Conservation (phyloP, 2,329 filamentous ascomycete species). For the Fusarium vanettenii region DNA sequence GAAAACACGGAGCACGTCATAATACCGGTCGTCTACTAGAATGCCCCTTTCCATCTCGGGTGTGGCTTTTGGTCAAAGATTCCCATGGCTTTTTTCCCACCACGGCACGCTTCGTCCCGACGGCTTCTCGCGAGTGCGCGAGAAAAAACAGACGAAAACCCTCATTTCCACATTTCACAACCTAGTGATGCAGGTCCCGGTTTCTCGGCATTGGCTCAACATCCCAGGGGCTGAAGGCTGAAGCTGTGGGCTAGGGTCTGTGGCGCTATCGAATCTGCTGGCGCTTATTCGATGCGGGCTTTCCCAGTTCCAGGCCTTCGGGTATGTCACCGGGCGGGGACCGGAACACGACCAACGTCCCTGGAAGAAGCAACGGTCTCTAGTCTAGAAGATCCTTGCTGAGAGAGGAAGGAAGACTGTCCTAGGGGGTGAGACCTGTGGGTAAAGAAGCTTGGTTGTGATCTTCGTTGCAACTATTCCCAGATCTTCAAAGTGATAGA, state of each 20-base stretch:
- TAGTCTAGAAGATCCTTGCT: not conserved
- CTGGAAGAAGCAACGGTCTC: not conserved
- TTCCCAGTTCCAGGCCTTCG: not conserved
- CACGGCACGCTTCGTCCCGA: not conserved
- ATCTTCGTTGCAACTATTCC: not conserved
- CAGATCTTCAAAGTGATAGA: not conserved
- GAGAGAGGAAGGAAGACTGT: not conserved
- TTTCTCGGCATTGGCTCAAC: not conserved
- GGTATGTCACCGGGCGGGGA: not conserved
- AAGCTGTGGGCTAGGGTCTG: not conserved
- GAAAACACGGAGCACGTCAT: not conserved
- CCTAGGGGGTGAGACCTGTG: not conserved
- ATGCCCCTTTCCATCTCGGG: not conserved
- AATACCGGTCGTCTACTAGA: not conserved
- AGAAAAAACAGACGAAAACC: not conserved
- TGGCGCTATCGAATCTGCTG: slow-evolving; percentile 1
- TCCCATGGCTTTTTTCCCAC: not conserved
- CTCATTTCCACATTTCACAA: not conserved
- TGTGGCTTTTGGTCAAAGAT: not conserved
- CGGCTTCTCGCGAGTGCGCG: not conserved
- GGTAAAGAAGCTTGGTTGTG: not conserved
- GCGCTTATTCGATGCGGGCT: not conserved
- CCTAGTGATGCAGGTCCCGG: not conserved
- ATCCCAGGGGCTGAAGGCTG: not conserved
- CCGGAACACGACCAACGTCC: not conserved